Base-by-base conservation (phyloP, 148 eudicot species). In the Silene conica region DNA sequence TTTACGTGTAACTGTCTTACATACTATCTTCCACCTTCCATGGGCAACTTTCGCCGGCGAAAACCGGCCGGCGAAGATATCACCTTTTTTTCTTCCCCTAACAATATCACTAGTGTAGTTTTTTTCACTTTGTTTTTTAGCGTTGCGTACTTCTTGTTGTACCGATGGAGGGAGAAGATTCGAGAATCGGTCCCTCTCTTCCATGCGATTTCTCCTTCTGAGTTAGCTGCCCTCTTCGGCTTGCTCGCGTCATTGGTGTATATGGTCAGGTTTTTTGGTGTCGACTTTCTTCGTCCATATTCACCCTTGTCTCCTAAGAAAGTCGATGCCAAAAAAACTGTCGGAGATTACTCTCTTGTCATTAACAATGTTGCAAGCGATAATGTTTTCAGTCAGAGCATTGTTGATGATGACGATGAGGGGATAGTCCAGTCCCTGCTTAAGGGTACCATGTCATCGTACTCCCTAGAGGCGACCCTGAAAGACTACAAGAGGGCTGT, bases 111-210 rank as follows among this genome's bases (percentile, higher is more conserved):
- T 5, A 90, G 85, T 80, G 87, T 84, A 46, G 80, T 86, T 13
- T 89, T 90, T 85, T 79, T 90, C 74, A 82, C 92, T 12, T 81
- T 93, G 46, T 89, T 90, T 78, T 87, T 89, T 81, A 84, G 86
- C 61, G 86, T 86, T 15, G 88, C 87, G 6, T 90, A 89, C 80
- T 93, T 81, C 70, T 89, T 93, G 38, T 86, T 90, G 19, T 82
- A 70, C 66, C 83, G 90, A 8, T 93, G 98, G 96, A 80, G 91
- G 43, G 91, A 88, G 74, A 92, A 87, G 82, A 88, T 88, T 74
- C 85, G 88, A 0, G 83, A 78, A 63, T 88, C 87, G 52, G 83
- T 83, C 3, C 91, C 91, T 45, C 90, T 87, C 60, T 88, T 87
- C 56, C 88, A 87, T 70, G 84, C 85, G 52, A 74, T 88, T 58